Evolutionary conservation across 331 rosid species (phyloP).

Genomic region (Rhamnella rubrinervis): DNA sequence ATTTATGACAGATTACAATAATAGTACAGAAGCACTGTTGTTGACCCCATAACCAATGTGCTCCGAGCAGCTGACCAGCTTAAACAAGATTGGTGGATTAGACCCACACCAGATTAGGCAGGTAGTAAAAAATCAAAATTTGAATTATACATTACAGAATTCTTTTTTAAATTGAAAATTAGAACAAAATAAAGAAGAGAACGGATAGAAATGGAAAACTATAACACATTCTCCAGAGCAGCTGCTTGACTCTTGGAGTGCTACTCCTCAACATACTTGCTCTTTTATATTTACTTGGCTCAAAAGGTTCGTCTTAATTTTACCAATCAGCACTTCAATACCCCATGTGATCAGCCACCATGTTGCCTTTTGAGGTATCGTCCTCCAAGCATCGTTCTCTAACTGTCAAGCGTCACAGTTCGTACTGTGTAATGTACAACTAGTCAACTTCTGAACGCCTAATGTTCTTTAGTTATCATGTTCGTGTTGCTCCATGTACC

Average conservation of each 20-base stretch:
- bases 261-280: slow-evolving; percentile 9
- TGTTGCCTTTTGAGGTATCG: not conserved
- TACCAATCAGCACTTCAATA: slow-evolving; percentile 21
- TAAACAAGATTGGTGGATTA: too few relatives aligned
- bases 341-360: slow-evolving; percentile 16
- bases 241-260: slow-evolving; percentile 9
- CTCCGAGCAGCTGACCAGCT: too few relatives aligned
- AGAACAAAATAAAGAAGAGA: not conserved
- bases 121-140: not conserved
- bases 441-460: slow-evolving; percentile 18
- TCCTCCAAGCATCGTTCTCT: not conserved
- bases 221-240: slow-evolving; percentile 38
- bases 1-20: too few relatives aligned
- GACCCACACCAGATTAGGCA: not conserved
- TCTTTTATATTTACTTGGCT: slow-evolving; percentile 4
- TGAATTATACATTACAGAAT: not conserved
- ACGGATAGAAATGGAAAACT: slow-evolving; percentile 1
- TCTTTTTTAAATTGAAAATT: too few relatives aligned
- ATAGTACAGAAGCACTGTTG: too few relatives aligned
- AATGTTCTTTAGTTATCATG: slow-evolving; percentile 32
- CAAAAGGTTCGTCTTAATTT: slow-evolving; percentile 11
- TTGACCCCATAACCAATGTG: too few relatives aligned
- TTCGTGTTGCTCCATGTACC: slow-evolving; percentile 60
- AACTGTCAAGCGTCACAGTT: slow-evolving; percentile 10
- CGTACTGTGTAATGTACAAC: slow-evolving; percentile 30